These are phyloP conservation scores for Sesbania bispinosa DNA, from an alignment of 306 rosid genomes.

Conservation along the genomic window DNA sequence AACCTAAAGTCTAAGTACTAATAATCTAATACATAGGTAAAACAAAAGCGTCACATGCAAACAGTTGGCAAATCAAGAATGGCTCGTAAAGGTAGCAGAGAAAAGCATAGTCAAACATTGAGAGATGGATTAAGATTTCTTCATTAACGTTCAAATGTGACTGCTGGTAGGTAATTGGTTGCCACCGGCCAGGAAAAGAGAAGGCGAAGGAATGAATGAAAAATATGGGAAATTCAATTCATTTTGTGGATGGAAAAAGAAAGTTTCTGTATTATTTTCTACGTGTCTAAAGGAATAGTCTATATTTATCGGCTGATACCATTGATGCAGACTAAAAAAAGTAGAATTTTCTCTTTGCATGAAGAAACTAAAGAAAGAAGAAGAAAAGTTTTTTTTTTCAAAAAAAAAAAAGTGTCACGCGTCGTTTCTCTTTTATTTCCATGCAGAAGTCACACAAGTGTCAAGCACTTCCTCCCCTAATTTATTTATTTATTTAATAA, in stretches of 20 bases:
- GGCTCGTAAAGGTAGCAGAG: neutral
- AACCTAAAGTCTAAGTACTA: neutral
- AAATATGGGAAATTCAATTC: neutral
- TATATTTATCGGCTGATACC: too few relatives aligned
- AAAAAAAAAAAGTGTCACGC: too few relatives aligned
- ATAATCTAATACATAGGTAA: neutral
- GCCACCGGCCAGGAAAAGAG: constrained; percentile 1
- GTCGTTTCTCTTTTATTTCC: too few relatives aligned
- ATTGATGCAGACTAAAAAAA: too few relatives aligned
- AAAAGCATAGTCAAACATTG: neutral
- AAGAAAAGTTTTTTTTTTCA: too few relatives aligned
- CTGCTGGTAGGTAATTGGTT: neutral
- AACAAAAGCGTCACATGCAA: neutral
- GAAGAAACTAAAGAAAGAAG: too few relatives aligned
- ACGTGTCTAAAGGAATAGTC: too few relatives aligned
- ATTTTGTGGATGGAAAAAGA: neutral
- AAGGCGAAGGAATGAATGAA: neutral
- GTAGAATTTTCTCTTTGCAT: too few relatives aligned
- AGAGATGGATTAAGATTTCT: neutral
- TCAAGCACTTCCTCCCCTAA: too few relatives aligned
- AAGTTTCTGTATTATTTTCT: too few relatives aligned
- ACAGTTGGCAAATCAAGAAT: neutral
- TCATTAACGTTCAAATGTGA: neutral
- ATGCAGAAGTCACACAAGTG: too few relatives aligned
- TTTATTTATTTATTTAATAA: too few relatives aligned